Conservation (phyloP, 768 basidiomycete species). For the Psilocybe sp. region DNA sequence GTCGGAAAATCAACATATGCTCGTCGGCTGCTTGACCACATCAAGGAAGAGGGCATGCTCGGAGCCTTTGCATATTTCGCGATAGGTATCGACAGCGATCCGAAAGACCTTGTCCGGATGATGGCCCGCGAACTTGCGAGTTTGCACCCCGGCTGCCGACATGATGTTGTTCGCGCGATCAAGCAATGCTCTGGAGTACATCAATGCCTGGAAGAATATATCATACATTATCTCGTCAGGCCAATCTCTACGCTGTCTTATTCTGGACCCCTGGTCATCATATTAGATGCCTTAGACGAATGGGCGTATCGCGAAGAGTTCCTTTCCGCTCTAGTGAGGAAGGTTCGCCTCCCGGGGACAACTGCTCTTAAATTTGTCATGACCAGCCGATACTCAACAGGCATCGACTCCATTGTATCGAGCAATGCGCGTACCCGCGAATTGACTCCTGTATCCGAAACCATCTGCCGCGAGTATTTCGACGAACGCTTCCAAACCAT, state of each 20-base stretch:
- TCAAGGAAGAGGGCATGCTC: background rate
- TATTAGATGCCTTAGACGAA: conserved; percentile 10
- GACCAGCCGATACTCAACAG: conserved; percentile 2
- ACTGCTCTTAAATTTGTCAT: conserved; percentile 3
- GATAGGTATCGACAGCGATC: background rate
- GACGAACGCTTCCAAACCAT: too few species aligned
- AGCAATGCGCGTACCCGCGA: too few species aligned
- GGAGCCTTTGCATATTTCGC: background rate
- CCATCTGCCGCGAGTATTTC: too few species aligned
- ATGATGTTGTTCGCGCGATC: too few species aligned
- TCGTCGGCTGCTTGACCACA: background rate
- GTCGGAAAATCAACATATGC: conserved; percentile 9
- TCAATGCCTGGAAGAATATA: too few species aligned
- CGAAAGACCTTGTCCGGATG: conserved; percentile 5
- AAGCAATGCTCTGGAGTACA: too few species aligned
- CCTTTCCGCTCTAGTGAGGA: background rate
- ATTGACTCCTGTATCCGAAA: too few species aligned
- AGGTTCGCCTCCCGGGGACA: background rate
- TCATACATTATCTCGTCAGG: background rate
- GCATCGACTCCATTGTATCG: background rate
- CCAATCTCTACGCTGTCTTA: conserved; percentile 1
- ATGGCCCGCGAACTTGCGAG: conserved; percentile 3
- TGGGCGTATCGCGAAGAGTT: background rate
- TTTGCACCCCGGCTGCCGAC: background rate
- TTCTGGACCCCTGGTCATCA: background rate